phyloP scores from a whole-genome alignment of 2,329 filamentous ascomycete genomes.

The Penicillium glabrum region DNA sequence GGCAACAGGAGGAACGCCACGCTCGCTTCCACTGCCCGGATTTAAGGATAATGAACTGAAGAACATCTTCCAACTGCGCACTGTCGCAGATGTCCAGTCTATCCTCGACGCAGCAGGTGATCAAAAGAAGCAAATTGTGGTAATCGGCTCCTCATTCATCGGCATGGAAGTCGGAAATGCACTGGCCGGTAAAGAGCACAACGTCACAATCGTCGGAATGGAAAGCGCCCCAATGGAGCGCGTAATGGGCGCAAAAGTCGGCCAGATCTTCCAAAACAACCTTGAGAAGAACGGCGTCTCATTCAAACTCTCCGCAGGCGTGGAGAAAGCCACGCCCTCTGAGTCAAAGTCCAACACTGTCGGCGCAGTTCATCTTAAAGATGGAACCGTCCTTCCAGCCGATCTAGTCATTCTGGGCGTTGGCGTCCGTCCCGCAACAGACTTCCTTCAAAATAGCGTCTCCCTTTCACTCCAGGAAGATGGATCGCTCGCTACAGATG shows the following conservation, averaged over 20 bases:
- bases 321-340: slow-evolving; percentile 79
- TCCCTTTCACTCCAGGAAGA: slow-evolving; percentile 73
- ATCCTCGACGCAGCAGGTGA: slow-evolving; percentile 77
- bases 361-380: slow-evolving; percentile 77
- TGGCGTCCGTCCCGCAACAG: slow-evolving; percentile 81
- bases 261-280: slow-evolving; percentile 73
- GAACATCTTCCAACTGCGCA: slow-evolving; percentile 85
- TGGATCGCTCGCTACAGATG: slow-evolving; percentile 80
- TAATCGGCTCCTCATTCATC: slow-evolving; percentile 93
- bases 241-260: slow-evolving; percentile 79
- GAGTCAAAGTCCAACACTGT: slow-evolving; percentile 67
- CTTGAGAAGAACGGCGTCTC: slow-evolving; percentile 86
- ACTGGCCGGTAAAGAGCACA: slow-evolving; percentile 70
- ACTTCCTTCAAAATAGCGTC: slow-evolving; percentile 73
- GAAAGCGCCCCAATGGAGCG: slow-evolving; percentile 81
- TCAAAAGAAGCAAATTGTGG: slow-evolving; percentile 81
- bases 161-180: slow-evolving; percentile 94
- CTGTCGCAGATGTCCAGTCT: slow-evolving; percentile 70
- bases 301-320: slow-evolving; percentile 77
- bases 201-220: slow-evolving; percentile 85
- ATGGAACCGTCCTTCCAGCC: slow-evolving; percentile 78
- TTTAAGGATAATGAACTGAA: slow-evolving; percentile 69
- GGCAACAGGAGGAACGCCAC: slow-evolving; percentile 80
- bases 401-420: slow-evolving; percentile 91
- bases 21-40: slow-evolving; percentile 73